phyloP scores from a whole-genome alignment of 148 eudicot genomes.

The Rhododendron henanense region DNA sequence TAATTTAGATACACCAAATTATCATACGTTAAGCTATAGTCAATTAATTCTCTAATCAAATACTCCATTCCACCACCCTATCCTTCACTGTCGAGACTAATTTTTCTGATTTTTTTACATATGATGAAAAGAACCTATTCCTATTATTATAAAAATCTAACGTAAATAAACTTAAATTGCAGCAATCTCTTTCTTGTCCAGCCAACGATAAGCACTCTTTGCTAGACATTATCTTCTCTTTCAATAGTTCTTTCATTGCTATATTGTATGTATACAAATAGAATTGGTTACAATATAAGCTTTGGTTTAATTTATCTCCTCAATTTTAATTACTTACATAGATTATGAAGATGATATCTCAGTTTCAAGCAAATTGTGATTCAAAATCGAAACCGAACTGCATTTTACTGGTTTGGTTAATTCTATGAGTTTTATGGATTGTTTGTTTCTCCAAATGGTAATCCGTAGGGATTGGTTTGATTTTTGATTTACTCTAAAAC shows the following conservation, averaged over 20 bases:
- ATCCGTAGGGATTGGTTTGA: background rate
- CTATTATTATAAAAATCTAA: background rate
- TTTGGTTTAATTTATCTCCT: background rate
- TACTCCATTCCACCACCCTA: background rate
- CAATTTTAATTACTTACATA: too few relatives aligned
- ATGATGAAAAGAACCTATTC: background rate
- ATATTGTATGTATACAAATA: too few relatives aligned
- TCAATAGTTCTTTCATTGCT: background rate
- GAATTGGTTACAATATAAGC: too few relatives aligned
- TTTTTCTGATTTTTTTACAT: background rate
- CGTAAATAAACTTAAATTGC: too few relatives aligned
- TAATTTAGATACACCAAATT: background rate
- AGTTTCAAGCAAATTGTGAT: too few relatives aligned
- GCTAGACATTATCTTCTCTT: background rate
- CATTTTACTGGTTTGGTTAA: background rate
- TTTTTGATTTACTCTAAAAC: too few relatives aligned
- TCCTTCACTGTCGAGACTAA: background rate
- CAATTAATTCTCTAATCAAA: background rate
- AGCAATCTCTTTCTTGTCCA: background rate
- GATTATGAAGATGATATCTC: background rate
- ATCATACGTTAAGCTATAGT: background rate
- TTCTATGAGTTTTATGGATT: too few relatives aligned
- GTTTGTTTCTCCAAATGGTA: background rate
- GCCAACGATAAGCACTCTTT: background rate
- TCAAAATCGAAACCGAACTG: background rate